Conservation (phyloP, 345 rosid genomes). For the Eucalyptus decipiens region DNA sequence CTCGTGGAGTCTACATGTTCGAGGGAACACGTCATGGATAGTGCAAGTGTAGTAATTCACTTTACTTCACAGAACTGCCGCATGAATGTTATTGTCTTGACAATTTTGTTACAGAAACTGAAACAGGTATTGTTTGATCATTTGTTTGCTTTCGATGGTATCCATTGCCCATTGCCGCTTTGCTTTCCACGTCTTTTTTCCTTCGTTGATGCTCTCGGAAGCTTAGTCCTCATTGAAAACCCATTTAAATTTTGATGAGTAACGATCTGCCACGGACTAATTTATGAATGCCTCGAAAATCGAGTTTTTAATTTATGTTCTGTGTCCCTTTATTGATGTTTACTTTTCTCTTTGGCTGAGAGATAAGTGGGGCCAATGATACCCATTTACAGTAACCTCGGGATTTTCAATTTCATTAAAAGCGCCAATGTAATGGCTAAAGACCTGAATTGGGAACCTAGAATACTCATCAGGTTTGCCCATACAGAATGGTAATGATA, state of each 20-base stretch:
- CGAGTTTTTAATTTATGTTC: neutral
- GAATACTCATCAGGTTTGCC: neutral
- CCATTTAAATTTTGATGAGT: neutral
- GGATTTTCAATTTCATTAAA: neutral
- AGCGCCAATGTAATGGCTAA: neutral
- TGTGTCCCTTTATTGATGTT: neutral
- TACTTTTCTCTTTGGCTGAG: neutral
- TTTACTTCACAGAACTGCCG: neutral
- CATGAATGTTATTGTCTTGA: neutral
- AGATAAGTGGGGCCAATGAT: neutral
- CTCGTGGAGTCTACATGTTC: too few relatives aligned
- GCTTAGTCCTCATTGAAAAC: neutral
- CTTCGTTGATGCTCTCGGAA: neutral
- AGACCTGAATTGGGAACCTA: neutral
- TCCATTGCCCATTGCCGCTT: neutral
- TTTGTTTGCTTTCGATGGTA: too few relatives aligned
- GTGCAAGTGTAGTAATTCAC: neutral
- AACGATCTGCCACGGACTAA: neutral
- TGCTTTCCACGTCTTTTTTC: neutral
- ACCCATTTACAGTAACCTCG: neutral
- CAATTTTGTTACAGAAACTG: neutral
- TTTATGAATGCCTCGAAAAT: neutral
- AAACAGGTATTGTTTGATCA: neutral
- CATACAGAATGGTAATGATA: neutral
- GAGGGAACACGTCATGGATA: neutral